Evolutionary conservation across 2,329 filamentous ascomycete genomes (phyloP), one percentile per base, ranked within the genome.

Genomic region (Clarireedia homoeocarpa): DNA sequence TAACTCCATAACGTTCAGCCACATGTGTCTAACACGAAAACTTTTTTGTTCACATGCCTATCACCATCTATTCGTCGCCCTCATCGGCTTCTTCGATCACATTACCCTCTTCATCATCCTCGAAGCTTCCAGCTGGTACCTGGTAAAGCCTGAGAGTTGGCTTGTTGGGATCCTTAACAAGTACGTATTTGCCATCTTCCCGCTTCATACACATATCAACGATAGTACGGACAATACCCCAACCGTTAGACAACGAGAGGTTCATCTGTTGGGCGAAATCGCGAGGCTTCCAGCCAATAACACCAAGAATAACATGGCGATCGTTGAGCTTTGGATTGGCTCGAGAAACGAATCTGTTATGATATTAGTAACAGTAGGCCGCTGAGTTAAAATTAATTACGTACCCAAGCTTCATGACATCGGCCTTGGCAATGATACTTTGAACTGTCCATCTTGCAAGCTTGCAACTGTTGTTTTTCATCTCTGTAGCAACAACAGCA

Each of bases 401-500:
- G 63, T 78, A 91, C 88, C 90, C 94, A 72, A 99, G 85, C 80
- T 97, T 99, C 91, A 99, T 96, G 64, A 91, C 80, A 71, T 99
- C 94, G n/a, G 94, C 91, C 76, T 91, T 91, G 71, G 92, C 91
- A 57, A 99, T 83, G 69, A 99, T 96, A 70, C 88, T 89, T 79
- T 99, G 94, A 45, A 92, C 90, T 34, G 94, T 96, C 94, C 94
- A 99, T 72, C 94, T 82, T 57, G 94, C 94, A 61, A 99, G 85
- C 80, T 99, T 99, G 87, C 90, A 95, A 70, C 85, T 91, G 83
- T 99, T 99, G 84, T 99, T 99, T 89, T 99, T 99, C 94, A 99
- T 99, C 79, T 99, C 94, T 12, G 94, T 99, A 20, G 94, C 94
- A 26, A 99, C 88, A 45, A 99, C 92, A 56, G 94, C 94, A 84